Base-by-base conservation (phyloP, 176 grass and related monocot species). In the Avena eriantha region DNA sequence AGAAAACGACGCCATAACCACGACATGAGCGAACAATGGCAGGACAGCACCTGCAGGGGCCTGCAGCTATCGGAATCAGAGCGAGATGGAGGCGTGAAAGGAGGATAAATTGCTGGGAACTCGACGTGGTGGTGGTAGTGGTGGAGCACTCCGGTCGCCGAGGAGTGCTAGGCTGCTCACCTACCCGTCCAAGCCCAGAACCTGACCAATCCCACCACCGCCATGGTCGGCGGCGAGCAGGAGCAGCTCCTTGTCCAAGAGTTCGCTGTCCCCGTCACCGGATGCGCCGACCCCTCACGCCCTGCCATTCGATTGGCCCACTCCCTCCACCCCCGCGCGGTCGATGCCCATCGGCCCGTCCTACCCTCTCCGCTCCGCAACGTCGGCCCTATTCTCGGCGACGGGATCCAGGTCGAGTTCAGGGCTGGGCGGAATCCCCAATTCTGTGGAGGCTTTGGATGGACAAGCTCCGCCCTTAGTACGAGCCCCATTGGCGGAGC, bases 381-480 rank as follows among this genome's bases (percentile, higher is more conserved):
- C 26, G 49, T 24, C 16, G 49, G 48, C 16, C 73, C 73, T 19
- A 10, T 77, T 34, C 49, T 19, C 26, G 16, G 16, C 73, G 73
- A 55, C 57, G 88, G 90, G 58, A 65, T 87, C 68, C 92, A 86
- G 71, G 69, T 98, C 65, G 85, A 87, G 22, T 96, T 98, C 84
- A 87, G 88, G 92, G 93, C 1, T 96, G 96, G 93, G 72, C 84
- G 12, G 90, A 76, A 66, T 79, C 86, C 10, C 88, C 92, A 0
- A 87, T 85, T 22, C 82, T 86, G 57, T 96, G 92, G 96, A 92
- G 83, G 7, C 82, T 88, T 24, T 96, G 93, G 96, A 87, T 98
- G 49, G 78, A 86, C 51, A 95, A 95, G 88, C 96, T 95, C 67
- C 86, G 77, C 8, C 92, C 96, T 7, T 33, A 57, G 10, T 87